phyloP scores from a whole-genome alignment of 2,329 filamentous ascomycete species.

The Monilinia vaccinii-corymbosi region DNA sequence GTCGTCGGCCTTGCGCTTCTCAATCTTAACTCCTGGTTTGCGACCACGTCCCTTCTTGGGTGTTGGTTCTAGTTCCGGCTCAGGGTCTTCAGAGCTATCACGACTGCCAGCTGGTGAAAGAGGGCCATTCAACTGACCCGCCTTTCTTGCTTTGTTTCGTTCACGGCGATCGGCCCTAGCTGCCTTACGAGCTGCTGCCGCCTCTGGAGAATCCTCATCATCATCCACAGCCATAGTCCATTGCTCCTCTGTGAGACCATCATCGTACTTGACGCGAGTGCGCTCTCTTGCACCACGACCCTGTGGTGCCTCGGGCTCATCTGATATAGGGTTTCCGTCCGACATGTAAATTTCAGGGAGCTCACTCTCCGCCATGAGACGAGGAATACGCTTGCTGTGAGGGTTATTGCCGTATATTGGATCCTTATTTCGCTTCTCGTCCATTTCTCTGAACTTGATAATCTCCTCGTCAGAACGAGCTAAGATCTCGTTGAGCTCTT shows the following conservation, averaged over 20 bases:
- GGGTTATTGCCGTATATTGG: slow-evolving; percentile 60
- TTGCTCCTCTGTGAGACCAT: slow-evolving; percentile 95
- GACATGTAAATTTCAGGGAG: slow-evolving; percentile 89
- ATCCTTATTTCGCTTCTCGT: slow-evolving; percentile 60
- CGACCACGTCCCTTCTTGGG: slow-evolving; percentile 77
- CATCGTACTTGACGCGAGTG: slow-evolving; percentile 90
- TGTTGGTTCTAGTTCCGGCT: slow-evolving; percentile 42
- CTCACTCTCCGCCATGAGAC: slow-evolving; percentile 80
- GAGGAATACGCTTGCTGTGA: slow-evolving; percentile 56
- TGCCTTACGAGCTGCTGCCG: slow-evolving; percentile 82
- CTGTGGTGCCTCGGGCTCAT: slow-evolving; percentile 67
- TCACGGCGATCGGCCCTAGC: slow-evolving; percentile 74
- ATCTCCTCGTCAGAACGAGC: slow-evolving; percentile 81
- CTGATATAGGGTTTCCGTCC: slow-evolving; percentile 71
- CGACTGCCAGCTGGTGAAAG: slow-evolving; percentile 64
- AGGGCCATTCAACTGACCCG: slow-evolving; percentile 25
- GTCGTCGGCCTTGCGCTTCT: slow-evolving; percentile 76
- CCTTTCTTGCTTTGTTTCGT: slow-evolving; percentile 61
- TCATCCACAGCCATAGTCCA: slow-evolving; percentile 98
- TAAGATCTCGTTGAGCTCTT: slow-evolving; percentile 91
- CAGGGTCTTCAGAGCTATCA: slow-evolving; percentile 71
- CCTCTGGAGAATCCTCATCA: slow-evolving; percentile 88
- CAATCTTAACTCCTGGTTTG: slow-evolving; percentile 54
- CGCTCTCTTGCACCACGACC: slow-evolving; percentile 93
- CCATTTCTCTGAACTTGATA: slow-evolving; percentile 68